A percentile compares a stretch with the other conserved stretches of the same genome.
phyloP scores from a whole-genome alignment of 148 eudicot genomes.

The Rhododendron kiyosumense region DNA sequence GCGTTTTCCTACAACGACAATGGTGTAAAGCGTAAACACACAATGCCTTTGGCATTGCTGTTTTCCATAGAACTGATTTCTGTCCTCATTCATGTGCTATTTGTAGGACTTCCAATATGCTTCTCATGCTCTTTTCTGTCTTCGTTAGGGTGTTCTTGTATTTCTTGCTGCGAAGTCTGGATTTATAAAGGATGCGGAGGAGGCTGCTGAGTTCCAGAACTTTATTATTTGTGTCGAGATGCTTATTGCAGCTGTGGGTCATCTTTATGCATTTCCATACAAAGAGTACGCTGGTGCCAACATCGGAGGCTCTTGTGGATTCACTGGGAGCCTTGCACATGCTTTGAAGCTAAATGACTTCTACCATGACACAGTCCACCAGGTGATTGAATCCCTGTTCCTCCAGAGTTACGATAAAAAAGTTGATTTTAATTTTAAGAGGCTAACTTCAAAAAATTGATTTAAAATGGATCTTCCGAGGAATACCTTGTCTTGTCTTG shows the following conservation, averaged over 20 bases:
- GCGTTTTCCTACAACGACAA: not conserved
- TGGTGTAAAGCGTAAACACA: not conserved
- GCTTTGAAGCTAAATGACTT: constrained; percentile 89
- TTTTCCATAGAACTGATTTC: not conserved
- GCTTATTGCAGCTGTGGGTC: constrained; percentile 94
- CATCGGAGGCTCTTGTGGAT: constrained; percentile 62
- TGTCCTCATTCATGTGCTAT: not conserved
- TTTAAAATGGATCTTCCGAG: not conserved
- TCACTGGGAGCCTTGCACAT: constrained; percentile 83
- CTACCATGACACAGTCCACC: constrained; percentile 98
- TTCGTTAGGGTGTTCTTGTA: constrained; percentile 77
- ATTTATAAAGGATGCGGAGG: constrained; percentile 64
- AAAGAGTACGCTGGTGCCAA: constrained; percentile 98
- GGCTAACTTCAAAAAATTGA: not conserved
- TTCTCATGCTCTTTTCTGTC: not conserved
- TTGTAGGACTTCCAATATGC: not conserved
- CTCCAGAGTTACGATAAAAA: not conserved
- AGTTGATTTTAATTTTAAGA: not conserved
- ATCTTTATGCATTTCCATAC: constrained; percentile 95
- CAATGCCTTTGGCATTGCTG: not conserved
- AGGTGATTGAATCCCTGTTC: constrained; percentile 32
- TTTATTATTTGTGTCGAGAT: constrained; percentile 93
- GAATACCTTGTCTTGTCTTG: not conserved
- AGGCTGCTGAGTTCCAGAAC: constrained; percentile 89
- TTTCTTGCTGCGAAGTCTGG: constrained; percentile 92